Evolutionary conservation across 768 basidiomycete genomes (phyloP), one percentile per base, ranked within the genome.

Genomic region (Tubosaeta sp.): DNA sequence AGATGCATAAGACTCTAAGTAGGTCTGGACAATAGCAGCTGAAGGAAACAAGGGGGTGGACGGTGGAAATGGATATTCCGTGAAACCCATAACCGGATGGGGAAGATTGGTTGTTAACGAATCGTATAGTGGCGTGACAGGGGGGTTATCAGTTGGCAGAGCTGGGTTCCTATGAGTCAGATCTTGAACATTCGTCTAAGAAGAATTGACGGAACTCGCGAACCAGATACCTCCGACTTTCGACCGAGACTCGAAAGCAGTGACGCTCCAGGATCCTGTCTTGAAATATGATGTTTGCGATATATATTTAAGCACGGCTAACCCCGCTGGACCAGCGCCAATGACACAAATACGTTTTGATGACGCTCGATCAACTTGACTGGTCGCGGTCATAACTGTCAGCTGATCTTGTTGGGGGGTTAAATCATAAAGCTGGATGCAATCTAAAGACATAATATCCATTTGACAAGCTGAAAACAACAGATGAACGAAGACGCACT

Each of bases 81-180:
- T 70, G 57, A 74, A 91, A 3, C 78, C 78, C 90, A 93, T 92
- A 44, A 84, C 52, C 1, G 85, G 85, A 56, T 91, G 86, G 0
- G 90, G 87, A 5, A 93, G 63, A 58, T 92, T 92, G 1, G 90
- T 85, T n/a, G 84, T 86, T 12, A 93, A 71, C 0, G 85, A 84
- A 59, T 91, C 85, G 59, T 93, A 93, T 9, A 90, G 60, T 2
- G 90, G 81, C 1, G 87, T 85, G 29, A 76, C 60, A 2, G 87
- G 86, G 7, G 80, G 80, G 30, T 79, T 67, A 18, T 70, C 72
- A 11, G 66, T 64, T 4, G 78, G 75, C 31, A 74, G 69, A 7
- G 81, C 77, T 18, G 86, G 82, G 21, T 80, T 63, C 87, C 85
- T 82, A 49, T 36, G 46, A n/a, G n/a, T n/a, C 30, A 49, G 22